These are phyloP conservation scores for Calonectria multiphialidica DNA, from an alignment of 2,329 filamentous ascomycete genomes.

Conservation along the genomic window DNA sequence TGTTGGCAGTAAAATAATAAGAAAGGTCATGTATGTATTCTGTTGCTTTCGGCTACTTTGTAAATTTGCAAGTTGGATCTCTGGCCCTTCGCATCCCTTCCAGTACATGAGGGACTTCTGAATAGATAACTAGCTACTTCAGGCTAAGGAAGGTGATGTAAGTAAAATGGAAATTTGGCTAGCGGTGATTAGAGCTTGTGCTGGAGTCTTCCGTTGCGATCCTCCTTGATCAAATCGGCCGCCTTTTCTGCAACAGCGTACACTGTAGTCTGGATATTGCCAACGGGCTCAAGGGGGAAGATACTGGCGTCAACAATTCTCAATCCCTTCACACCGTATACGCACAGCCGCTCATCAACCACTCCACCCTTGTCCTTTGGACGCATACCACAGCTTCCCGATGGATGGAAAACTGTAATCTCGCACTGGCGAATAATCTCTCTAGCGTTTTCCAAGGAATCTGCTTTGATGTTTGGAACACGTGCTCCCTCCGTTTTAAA, in stretches of 20 bases:
- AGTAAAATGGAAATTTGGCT: background rate
- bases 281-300: conserved; percentile 1
- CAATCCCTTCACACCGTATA: conserved; percentile 2
- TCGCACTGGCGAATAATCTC: background rate
- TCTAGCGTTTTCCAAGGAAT: background rate
- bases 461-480: background rate
- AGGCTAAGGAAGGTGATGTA: no score
- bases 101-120: no score
- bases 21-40: no score
- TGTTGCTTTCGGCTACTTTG: no score
- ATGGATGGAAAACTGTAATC: background rate
- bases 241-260: conserved; percentile 17
- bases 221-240: conserved; percentile 3
- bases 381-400: background rate
- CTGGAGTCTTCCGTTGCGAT: background rate
- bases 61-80: no score
- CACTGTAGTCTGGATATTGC: conserved; percentile 6
- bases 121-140: no score
- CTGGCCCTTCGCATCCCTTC: no score
- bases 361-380: background rate
- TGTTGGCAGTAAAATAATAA: no score
- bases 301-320: conserved; percentile 8
- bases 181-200: background rate
- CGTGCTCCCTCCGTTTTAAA: background rate
- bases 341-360: background rate